Conservation (phyloP, 305 asterid genomes). For the Solanum hybrid region DNA sequence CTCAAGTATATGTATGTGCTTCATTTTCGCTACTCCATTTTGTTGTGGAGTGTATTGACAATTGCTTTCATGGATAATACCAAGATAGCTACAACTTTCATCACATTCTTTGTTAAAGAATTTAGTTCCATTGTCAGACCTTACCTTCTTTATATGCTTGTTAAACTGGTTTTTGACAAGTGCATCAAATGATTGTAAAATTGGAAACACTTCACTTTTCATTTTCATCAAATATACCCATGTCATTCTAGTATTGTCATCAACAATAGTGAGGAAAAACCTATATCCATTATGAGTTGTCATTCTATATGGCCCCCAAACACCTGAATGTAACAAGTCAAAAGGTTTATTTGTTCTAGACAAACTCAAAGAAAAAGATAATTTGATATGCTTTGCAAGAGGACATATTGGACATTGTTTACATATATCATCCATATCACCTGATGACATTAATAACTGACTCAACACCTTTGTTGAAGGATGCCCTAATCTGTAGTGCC, state of each 20-base stretch:
- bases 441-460: too few relatives aligned
- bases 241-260: not conserved
- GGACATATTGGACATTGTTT: not conserved
- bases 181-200: too few relatives aligned
- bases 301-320: not conserved
- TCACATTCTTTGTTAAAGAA: not conserved
- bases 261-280: not conserved
- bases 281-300: not conserved
- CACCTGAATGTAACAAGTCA: not conserved
- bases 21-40: too few relatives aligned
- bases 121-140: not conserved
- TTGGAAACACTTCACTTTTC: not conserved
- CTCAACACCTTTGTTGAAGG: not conserved
- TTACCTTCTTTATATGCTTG: not conserved
- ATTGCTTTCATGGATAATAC: not conserved
- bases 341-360: too few relatives aligned
- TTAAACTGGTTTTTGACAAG: not conserved
- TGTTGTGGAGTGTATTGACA: not conserved
- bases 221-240: not conserved
- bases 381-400: not conserved
- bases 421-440: not conserved
- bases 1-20: not conserved
- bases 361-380: not conserved
- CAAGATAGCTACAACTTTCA: not conserved
- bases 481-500: not conserved